These are phyloP conservation scores for Ceratocystis cubensis DNA, from an alignment of 2,329 filamentous ascomycete genomes.

Conservation along the genomic window DNA sequence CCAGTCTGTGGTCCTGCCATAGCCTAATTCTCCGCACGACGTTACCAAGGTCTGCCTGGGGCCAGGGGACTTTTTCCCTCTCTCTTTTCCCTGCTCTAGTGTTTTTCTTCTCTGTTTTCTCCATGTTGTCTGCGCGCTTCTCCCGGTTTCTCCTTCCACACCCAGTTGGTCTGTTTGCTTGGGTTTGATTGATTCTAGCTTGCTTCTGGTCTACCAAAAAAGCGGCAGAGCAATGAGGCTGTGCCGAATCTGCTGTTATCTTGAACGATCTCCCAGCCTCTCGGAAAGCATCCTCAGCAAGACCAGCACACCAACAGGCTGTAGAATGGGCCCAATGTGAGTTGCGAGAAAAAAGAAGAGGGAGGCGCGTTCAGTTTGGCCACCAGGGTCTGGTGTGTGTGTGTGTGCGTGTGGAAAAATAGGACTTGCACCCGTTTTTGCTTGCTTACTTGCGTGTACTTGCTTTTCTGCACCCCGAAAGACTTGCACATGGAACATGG, in stretches of 20 bases:
- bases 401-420: neutral
- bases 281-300: neutral
- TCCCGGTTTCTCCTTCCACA: neutral
- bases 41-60: neutral
- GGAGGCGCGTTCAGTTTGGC: neutral
- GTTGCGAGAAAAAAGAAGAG: too few species aligned
- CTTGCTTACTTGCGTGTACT: neutral
- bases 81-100: neutral
- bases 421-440: neutral
- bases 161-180: too few species aligned
- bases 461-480: neutral
- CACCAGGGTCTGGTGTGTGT: neutral
- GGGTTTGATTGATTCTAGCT: neutral
- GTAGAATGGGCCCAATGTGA: too few species aligned
- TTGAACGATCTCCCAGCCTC: neutral
- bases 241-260: neutral
- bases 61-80: neutral
- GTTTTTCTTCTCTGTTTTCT: neutral
- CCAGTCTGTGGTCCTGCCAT: neutral
- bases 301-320: neutral
- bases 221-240: neutral
- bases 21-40: conserved; percentile 6
- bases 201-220: neutral
- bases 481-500: neutral
- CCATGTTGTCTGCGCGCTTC: neutral